Evolutionary conservation across 441 rosid genomes (phyloP), one percentile per base, ranked within the genome.

Genomic region (Omphalea diandra): DNA sequence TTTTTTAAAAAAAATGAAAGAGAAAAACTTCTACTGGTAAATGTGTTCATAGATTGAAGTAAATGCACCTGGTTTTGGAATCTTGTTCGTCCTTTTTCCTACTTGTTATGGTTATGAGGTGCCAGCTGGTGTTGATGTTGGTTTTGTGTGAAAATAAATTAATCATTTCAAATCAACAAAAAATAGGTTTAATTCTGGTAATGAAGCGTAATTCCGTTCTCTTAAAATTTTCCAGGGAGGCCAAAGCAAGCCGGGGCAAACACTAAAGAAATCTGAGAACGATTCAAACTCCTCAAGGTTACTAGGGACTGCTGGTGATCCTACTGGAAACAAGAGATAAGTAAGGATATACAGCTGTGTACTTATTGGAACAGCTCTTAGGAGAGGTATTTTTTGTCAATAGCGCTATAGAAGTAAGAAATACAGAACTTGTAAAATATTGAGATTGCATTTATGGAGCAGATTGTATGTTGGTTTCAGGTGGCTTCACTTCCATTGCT

Each of bases 201-300:
- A 53, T 18, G 55, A 29, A 36, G 65, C 44, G 65, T 75, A 59
- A 55, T 57, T 66, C 44, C 63, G 67, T 72, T 53, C 17, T 78
- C 14, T 33, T 70, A 4, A 54, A 65, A 33, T 58, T 75, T 15
- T 35, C 22, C 85, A 93, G 97, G 97, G 88, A 73, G 87, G 83
- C 68, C 94, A 83, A 71, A 73, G 61, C 72, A 93, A 86, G 82
- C 80, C 77, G 67, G 76, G 76, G 56, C 82, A 74, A 72, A 71
- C 84, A 27, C 67, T 76, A 4, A 89, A 74, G 84, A 84, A 80
- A 77, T 68, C 83, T 27, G 87, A 88, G 75, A 77, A 58, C 54
- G 88, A 73, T 79, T 76, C 83, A 63, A 81, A 73, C 71, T 77
- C 84, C 14, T 64, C 76, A 50, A 86, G 77, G 75, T 29, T 68